Base-by-base conservation (phyloP, 495 filamentous ascomycete species). In the Trichodelitschia bisporula region DNA sequence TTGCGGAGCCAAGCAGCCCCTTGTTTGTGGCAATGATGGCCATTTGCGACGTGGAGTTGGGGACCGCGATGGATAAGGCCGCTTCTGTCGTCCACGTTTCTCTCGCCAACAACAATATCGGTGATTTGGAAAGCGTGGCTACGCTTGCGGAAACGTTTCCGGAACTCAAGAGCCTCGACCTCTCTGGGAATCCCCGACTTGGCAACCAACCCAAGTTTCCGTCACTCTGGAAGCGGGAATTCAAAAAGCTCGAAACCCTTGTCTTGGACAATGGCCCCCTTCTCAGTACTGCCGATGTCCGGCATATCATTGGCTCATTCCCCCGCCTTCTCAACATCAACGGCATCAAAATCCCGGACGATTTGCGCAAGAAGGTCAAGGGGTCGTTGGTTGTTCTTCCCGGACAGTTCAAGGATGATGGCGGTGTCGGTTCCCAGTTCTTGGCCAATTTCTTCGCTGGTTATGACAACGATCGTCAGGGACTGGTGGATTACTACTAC, bases 181-280 rank as follows among this genome's bases (percentile, higher is more conserved):
- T 91, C 2, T 83, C 75, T 19, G 59, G 65, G 49, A 91, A 91
- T 54, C n/a, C n/a, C n/a, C n/a, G 64, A 70, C 18, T 59, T 91
- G 40, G 55, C 58, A 33, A 59, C 64, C 33, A 39, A 69, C 1
- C 58, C 63, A 11, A 47, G 57, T 0, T 43, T 84, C 13, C 47
- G 58, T n/a, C n/a, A 13, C 57, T 49, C 26, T 93, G 80, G 82
- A 69, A 72, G 19, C 59, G 63, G 46, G 75, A 72, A 29, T 82
- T 97, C 34, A 64, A 62, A 13, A 50, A 65, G 28, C 59, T 93
- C 2, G 64, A 90, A 37, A 73, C 44, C 82, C 80, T 2, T 65
- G 58, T 20, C 58, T 97, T 4, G 63, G 64, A 28, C 62, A 63
- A 19, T 50, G 93, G 34, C 78, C 83, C 44, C 65, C 66, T 30